Evolutionary conservation across 2,329 filamentous ascomycete genomes (phyloP).

Genomic region (Trichoderma asperellum): DNA sequence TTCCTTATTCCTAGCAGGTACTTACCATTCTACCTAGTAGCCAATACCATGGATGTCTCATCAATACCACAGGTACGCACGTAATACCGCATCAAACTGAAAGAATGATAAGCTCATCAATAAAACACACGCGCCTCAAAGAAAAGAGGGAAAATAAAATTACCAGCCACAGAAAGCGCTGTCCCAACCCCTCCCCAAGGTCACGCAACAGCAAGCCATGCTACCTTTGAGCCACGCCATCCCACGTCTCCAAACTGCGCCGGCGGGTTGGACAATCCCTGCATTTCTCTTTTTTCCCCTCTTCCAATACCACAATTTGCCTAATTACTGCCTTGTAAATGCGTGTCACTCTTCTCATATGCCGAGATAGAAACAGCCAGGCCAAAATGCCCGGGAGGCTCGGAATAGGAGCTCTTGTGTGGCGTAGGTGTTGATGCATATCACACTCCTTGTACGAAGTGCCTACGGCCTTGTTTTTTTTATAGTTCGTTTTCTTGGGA

Average conservation of each 20-base stretch:
- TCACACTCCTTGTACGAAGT: not conserved
- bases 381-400: conserved; percentile 8
- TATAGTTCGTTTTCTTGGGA: conserved; percentile 1
- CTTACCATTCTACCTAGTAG: not conserved
- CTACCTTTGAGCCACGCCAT: not conserved
- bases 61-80: not conserved
- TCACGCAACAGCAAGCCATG: not conserved
- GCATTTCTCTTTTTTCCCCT: not conserved
- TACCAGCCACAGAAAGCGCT: not conserved
- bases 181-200: not conserved
- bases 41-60: not conserved
- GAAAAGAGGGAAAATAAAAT: not conserved
- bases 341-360: not conserved
- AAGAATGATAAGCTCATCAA: not conserved
- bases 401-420: conserved; percentile 8
- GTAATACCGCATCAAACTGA: not conserved
- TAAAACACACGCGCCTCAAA: not conserved
- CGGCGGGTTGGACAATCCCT: conserved; percentile 15
- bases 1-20: not conserved
- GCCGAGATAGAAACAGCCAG: not conserved
- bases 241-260: conserved; percentile 2
- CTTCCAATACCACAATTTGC: not conserved
- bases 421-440: conserved; percentile 11
- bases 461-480: not conserved
- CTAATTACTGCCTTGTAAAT: not conserved